phyloP scores from a whole-genome alignment of 139 green algal species.

The Tetraselmis chui region DNA sequence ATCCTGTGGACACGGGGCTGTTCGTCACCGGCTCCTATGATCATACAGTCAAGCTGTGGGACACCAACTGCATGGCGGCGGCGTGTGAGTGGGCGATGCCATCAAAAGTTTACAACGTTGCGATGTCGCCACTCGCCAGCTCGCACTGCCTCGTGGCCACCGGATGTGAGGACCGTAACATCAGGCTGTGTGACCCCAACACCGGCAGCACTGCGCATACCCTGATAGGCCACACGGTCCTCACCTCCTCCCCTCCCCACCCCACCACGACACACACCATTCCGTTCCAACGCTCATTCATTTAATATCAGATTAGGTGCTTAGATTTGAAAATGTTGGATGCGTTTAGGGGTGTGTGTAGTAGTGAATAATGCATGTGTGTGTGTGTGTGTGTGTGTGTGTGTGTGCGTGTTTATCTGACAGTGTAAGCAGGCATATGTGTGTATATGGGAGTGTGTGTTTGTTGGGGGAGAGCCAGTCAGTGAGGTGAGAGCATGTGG shows the following conservation, averaged over 20 bases:
- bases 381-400: too few relatives aligned
- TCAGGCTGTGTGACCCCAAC: conserved; percentile 63
- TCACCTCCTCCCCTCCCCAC: neutral
- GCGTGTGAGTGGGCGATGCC: conserved; percentile 52
- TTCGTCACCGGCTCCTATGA: conserved; percentile 67
- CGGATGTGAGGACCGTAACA: conserved; percentile 34
- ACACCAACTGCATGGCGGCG: conserved; percentile 57
- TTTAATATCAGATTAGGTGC: too few relatives aligned
- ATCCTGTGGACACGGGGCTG: conserved; percentile 76
- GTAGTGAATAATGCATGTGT: too few relatives aligned
- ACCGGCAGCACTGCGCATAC: conserved; percentile 66
- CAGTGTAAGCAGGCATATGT: too few relatives aligned
- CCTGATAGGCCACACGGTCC: conserved; percentile 55
- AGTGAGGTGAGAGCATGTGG: too few relatives aligned
- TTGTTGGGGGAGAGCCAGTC: too few relatives aligned
- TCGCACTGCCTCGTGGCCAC: conserved; percentile 58
- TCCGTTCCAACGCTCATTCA: too few relatives aligned
- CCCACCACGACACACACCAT: too few relatives aligned
- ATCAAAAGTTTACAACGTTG: conserved; percentile 46
- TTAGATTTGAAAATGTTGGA: too few relatives aligned
- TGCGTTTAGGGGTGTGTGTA: too few relatives aligned
- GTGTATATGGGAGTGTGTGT: too few relatives aligned
- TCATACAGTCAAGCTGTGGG: conserved; percentile 66
- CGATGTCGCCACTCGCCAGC: conserved; percentile 56
- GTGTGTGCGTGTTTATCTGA: too few relatives aligned